A percentile compares a stretch with the other conserved stretches of the same genome.
Evolutionary conservation across 2,329 filamentous ascomycete species (phyloP).

Genomic region (Verruconis gallopava): DNA sequence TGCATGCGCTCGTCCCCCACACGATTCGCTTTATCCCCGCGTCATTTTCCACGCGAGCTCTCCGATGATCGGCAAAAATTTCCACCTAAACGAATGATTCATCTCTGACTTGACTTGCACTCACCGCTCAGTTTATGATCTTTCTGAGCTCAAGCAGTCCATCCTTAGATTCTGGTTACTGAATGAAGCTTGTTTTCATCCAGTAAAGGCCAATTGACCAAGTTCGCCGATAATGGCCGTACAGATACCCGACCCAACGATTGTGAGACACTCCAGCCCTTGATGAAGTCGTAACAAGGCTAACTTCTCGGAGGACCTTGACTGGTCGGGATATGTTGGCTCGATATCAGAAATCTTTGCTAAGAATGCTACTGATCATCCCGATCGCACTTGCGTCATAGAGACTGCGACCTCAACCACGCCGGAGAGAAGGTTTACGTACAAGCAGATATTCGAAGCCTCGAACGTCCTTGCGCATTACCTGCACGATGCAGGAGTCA

Average conservation of each 20-base stretch:
- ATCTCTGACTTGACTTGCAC: too few species aligned
- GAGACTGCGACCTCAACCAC: neutral
- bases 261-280: neutral
- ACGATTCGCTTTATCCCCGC: too few species aligned
- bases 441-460: slow-evolving; percentile 73
- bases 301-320: neutral
- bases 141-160: too few species aligned
- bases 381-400: neutral
- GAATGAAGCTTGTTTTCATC: too few species aligned
- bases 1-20: too few species aligned
- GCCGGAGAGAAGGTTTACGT: slow-evolving; percentile 38
- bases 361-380: neutral
- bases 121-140: too few species aligned
- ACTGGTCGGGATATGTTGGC: neutral
- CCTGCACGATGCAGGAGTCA: slow-evolving; percentile 58
- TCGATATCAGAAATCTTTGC: neutral
- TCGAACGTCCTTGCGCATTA: slow-evolving; percentile 72
- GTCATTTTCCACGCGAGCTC: too few species aligned
- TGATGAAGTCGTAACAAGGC: neutral
- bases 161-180: too few species aligned
- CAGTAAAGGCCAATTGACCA: too few species aligned
- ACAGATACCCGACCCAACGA: neutral
- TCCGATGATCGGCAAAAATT: too few species aligned
- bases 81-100: too few species aligned
- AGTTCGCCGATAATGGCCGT: too few species aligned